phyloP scores from a whole-genome alignment of 768 basidiomycete species.

The Pisolithus tinctorius region DNA sequence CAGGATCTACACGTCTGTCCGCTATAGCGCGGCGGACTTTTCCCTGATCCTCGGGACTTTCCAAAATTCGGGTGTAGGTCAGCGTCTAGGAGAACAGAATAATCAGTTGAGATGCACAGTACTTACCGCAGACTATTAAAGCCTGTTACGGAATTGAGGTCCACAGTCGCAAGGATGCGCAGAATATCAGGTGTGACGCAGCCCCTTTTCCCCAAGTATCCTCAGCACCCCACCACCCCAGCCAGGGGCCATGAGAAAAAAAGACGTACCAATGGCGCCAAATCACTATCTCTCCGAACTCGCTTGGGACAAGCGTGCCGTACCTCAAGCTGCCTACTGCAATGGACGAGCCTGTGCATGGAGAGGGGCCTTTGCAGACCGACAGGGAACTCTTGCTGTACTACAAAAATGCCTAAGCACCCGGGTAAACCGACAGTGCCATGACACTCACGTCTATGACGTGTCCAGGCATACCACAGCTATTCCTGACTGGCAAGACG shows the following conservation, averaged over 20 bases:
- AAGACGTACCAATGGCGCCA: constrained; percentile 69
- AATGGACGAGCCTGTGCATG: constrained; percentile 51
- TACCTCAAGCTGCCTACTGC: constrained; percentile 59
- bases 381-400: constrained; percentile 68
- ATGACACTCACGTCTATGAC: constrained; percentile 27
- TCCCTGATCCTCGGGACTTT: constrained; percentile 52
- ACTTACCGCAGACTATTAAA: constrained; percentile 47
- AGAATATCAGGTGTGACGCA: constrained; percentile 62
- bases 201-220: constrained; percentile 40
- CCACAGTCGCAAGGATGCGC: constrained; percentile 36
- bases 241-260: not conserved
- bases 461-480: constrained; percentile 13
- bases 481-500: not conserved
- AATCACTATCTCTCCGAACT: constrained; percentile 57
- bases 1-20: constrained; percentile 44
- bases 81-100: not conserved
- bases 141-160: constrained; percentile 40
- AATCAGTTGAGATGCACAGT: not conserved
- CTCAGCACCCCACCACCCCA: not conserved
- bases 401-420: constrained; percentile 31
- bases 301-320: constrained; percentile 38
- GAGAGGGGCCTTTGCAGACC: constrained; percentile 57
- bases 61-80: not conserved
- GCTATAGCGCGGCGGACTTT: constrained; percentile 58
- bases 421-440: not conserved